These are phyloP conservation scores for Fusarium ramigenum DNA, from an alignment of 2,329 filamentous ascomycete species.

Conservation along the genomic window DNA sequence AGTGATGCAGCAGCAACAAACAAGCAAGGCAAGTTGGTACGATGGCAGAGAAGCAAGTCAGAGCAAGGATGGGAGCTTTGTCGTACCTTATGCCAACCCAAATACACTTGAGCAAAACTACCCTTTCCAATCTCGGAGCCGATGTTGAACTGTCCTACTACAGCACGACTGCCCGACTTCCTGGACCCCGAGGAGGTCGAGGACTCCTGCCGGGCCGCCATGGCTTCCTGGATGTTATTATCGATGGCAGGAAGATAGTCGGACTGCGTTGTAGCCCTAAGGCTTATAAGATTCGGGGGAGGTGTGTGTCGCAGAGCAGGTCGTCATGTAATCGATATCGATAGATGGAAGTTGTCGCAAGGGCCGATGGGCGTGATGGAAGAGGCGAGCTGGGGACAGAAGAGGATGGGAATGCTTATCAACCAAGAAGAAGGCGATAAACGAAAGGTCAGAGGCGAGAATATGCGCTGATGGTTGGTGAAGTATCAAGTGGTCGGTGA, in stretches of 20 bases:
- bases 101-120: constrained; percentile 96
- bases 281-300: constrained; percentile 51
- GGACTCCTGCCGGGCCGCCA: constrained; percentile 52
- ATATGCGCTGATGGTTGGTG: constrained; percentile 21
- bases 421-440: constrained; percentile 23
- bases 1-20: constrained; percentile 8
- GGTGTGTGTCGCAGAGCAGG: constrained; percentile 46
- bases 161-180: constrained; percentile 48
- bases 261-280: constrained; percentile 46
- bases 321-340: constrained; percentile 55
- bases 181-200: constrained; percentile 48
- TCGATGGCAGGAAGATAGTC: constrained; percentile 47
- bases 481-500: constrained; percentile 41
- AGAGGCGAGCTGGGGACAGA: constrained; percentile 8
- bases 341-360: constrained; percentile 27
- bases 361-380: constrained; percentile 14
- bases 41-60: constrained; percentile 17
- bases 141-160: constrained; percentile 83
- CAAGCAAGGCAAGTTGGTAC: constrained; percentile 13
- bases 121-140: constrained; percentile 94
- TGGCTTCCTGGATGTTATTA: constrained; percentile 49
- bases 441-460: constrained; percentile 11
- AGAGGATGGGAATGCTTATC: constrained; percentile 18
- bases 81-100: constrained; percentile 80
- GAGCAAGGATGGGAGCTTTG: neutral